phyloP scores from a whole-genome alignment of 2,329 filamentous ascomycete genomes.

The Penicillium sp. region DNA sequence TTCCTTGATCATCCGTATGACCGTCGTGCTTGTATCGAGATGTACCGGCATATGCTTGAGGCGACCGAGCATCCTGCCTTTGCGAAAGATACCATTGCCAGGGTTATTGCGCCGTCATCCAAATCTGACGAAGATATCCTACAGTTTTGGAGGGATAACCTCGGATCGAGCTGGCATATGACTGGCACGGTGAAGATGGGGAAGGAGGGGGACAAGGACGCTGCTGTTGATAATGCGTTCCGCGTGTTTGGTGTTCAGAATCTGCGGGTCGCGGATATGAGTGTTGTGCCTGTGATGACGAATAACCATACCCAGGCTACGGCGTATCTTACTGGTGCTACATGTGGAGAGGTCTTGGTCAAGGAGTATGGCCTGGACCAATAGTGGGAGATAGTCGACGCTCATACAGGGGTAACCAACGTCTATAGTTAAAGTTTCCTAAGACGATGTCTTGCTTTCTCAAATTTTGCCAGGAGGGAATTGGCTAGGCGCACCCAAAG shows the following conservation, averaged over 20 bases:
- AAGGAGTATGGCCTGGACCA: slow-evolving; percentile 45
- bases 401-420: no score
- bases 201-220: slow-evolving; percentile 41
- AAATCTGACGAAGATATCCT: slow-evolving; percentile 58
- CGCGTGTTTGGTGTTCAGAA: slow-evolving; percentile 41
- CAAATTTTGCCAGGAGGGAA: no score
- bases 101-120: slow-evolving; percentile 48
- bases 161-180: slow-evolving; percentile 57
- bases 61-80: slow-evolving; percentile 50
- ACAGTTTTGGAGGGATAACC: slow-evolving; percentile 49
- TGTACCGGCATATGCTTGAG: slow-evolving; percentile 47
- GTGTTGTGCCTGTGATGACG: slow-evolving; percentile 43
- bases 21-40: slow-evolving; percentile 52
- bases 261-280: slow-evolving; percentile 49
- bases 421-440: no score
- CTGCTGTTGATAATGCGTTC: slow-evolving; percentile 52
- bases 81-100: slow-evolving; percentile 47
- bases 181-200: slow-evolving; percentile 63
- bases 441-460: no score
- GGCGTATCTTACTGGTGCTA: slow-evolving; percentile 58
- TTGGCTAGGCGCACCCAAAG: no score
- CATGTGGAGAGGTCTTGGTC: slow-evolving; percentile 54
- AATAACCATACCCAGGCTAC: slow-evolving; percentile 57
- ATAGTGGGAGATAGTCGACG: background rate
- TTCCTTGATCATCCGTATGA: slow-evolving; percentile 60